Conservation (phyloP, 208 protist species). For the Leishmania guyanensis region DNA sequence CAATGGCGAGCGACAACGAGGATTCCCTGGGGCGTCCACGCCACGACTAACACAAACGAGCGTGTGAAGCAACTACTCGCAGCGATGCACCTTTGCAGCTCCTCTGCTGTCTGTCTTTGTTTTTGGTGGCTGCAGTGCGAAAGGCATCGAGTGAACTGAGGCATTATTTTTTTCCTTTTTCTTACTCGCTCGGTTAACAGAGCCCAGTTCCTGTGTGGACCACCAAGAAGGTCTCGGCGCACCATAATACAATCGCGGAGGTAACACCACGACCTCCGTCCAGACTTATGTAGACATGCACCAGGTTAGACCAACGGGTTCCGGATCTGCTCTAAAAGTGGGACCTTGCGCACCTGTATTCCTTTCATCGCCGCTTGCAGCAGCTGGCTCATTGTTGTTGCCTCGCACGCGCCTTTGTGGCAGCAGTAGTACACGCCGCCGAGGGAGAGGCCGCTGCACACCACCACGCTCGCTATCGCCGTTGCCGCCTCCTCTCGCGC, state of each 20-base stretch:
- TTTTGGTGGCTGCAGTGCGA: neutral
- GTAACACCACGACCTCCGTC: neutral
- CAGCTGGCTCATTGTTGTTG: conserved; percentile 58
- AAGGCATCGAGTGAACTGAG: no score
- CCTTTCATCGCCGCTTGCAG: conserved; percentile 49
- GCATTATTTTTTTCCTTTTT: neutral
- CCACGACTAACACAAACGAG: neutral
- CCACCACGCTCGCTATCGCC: conserved; percentile 45
- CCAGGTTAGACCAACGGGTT: conserved; percentile 2
- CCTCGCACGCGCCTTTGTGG: conserved; percentile 68
- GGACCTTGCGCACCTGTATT: conserved; percentile 39
- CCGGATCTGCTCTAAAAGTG: conserved; percentile 54
- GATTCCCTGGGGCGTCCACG: neutral
- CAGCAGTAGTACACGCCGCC: conserved; percentile 56
- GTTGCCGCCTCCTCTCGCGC: conserved; percentile 45
- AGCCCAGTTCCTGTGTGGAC: neutral
- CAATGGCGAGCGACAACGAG: neutral
- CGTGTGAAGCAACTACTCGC: neutral
- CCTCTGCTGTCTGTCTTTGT: neutral
- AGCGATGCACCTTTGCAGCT: neutral
- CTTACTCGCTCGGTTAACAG: neutral
- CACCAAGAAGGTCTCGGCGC: neutral
- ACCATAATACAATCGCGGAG: neutral
- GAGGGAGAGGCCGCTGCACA: conserved; percentile 51
- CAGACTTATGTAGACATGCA: neutral